phyloP scores from a whole-genome alignment of 2,329 filamentous ascomycete genomes.

The Fusarium dlaminii region DNA sequence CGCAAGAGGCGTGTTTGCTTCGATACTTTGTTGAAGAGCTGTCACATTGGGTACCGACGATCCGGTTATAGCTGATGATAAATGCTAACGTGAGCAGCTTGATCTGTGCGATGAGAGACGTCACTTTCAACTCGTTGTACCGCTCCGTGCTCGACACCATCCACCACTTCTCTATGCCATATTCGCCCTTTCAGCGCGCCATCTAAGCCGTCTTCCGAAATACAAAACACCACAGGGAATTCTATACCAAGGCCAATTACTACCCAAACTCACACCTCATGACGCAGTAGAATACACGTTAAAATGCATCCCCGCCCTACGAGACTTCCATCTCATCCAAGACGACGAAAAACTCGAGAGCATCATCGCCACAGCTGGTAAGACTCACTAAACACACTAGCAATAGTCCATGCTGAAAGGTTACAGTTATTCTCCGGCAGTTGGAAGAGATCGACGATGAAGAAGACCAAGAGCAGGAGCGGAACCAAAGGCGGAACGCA shows the following conservation, averaged over 20 bases:
- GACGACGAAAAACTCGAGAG: constrained; percentile 53
- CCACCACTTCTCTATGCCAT: constrained; percentile 52
- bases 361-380: constrained; percentile 49
- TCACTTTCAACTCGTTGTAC: constrained; percentile 53
- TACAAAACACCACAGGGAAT: constrained; percentile 50
- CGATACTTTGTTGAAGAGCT: constrained; percentile 53
- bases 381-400: neutral
- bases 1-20: constrained; percentile 51
- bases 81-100: constrained; percentile 43
- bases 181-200: constrained; percentile 53
- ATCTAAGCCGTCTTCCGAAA: constrained; percentile 51
- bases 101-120: constrained; percentile 53
- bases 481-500: constrained; percentile 4
- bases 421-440: constrained; percentile 51
- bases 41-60: constrained; percentile 49
- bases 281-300: constrained; percentile 54
- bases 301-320: constrained; percentile 51
- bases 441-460: constrained; percentile 55
- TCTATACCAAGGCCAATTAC: constrained; percentile 50
- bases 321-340: constrained; percentile 49
- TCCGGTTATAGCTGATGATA: accelerated
- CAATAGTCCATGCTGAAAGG: neutral
- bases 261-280: constrained; percentile 48
- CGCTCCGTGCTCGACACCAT: constrained; percentile 47
- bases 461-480: constrained; percentile 41